Base-by-base conservation (phyloP, 805 yeast genomes). In the Hemisphaericaspora nanyangensis region DNA sequence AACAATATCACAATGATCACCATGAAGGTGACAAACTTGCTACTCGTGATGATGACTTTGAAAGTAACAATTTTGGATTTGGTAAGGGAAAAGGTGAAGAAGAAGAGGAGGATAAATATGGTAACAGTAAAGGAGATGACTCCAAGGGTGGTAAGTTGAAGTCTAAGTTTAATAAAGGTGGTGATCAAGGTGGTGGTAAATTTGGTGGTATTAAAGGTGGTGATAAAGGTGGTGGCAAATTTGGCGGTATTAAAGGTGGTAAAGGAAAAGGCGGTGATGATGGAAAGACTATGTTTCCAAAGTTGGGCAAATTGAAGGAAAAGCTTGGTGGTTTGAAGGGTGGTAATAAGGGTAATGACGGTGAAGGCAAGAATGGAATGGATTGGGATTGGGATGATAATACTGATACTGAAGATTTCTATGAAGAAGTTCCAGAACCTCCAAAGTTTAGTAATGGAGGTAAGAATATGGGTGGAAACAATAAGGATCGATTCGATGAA, bases 121-220 rank as follows among this genome's bases (percentile, higher is more conserved):
- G 5, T 5, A 8, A 8, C 8, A 12, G 11, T 22, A 17, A 29
- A 11, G n/a, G 17, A 11, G 16, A 31, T 31, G 29, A 34, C 29
- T 3, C 29, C 11, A 31, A 34, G 19, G 36, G 30, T 31, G 36
- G 37, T 22, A 32, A 28, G 10, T 29, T 34, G 35, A 35, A 35
- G 38, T 7, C 17, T 8, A 31, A 31, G 35, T 19, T 31, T 12
- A 11, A 7, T 13, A 19, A 29, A n/a, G 31, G 31, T 29, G 34
- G 24, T 11, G 42, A 40, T 26, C 41, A 25, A 13, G 17, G 17
- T 27, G 33, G 33, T 22, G 18, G 18, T 29, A 29, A 29, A 4
- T n/a, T n/a, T n/a, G 31, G 18, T 17, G 31, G 18, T 8, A 15
- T 3, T 3, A 11, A 15, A 29, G 5, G 6, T 29, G n/a, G n/a